Base-by-base conservation (phyloP, 495 filamentous ascomycete species). In the Lentithecium fluviatile region DNA sequence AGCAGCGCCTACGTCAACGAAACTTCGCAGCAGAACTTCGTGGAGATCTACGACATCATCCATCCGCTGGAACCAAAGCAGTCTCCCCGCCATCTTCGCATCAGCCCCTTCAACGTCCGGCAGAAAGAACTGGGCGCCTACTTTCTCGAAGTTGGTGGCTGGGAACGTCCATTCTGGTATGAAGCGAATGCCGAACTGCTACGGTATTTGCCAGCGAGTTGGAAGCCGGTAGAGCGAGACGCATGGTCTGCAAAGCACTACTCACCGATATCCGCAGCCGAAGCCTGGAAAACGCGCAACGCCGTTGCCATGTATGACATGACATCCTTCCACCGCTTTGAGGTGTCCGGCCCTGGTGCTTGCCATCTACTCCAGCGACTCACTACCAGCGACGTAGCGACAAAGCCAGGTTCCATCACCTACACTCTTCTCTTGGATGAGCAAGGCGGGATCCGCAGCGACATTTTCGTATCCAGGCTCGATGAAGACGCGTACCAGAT, bases 301-400 rank as follows among this genome's bases (percentile, higher is more conserved):
- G 79, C 76, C 0, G 78, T 79, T 1, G 78, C 78, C 7, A 79
- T 82, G 77, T 82, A 77, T 58, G 79, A 82, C 53, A 75, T 80
- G 76, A 79, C 77, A 26, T 74, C 79, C n/a, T 75, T 80, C 48
- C 77, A 77, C 29, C 70, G 78, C 1, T 75, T 82, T 13, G 75
- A 79, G 11, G 71, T 82, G 10, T 71, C 69, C 6, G 79, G 79
- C 6, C 77, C 79, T 6, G 78, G 78, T 0, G 75, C 78, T 15
- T 60, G 73, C 6, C 37, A 67, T 34, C 65, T 82, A 21, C 73
- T 82, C 26, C 76, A 80, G 43, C 70, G 73, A 19, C 60, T 80
- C n/a, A 75, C 69, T 7, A 82, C 79, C 0, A 68, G 66, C 36
- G 73, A 80, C 45, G 65, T 80, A 29, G 56, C 69, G 25, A 62